phyloP scores from a whole-genome alignment of 1,284 basidiomycete genomes.

The Ceratobasidium sp. region DNA sequence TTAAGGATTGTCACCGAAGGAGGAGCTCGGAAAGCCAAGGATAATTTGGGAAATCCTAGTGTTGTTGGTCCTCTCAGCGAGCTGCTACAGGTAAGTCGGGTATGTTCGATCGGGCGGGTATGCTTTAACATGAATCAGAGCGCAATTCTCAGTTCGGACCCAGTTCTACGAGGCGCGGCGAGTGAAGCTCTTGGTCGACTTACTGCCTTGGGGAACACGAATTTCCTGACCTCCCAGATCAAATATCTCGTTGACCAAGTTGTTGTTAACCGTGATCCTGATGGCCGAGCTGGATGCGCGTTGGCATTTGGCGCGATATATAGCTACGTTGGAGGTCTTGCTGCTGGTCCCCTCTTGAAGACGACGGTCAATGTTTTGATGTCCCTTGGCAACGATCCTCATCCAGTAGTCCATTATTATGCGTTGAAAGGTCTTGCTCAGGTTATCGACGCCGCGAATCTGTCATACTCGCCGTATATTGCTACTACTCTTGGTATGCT shows the following conservation, averaged over 20 bases:
- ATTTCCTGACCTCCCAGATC: conserved; percentile 89
- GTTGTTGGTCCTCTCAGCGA: conserved; percentile 78
- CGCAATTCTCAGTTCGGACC: conserved; percentile 85
- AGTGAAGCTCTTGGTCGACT: conserved; percentile 93
- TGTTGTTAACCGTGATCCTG: conserved; percentile 95
- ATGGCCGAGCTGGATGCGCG: conserved; percentile 94
- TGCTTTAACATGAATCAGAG: conserved; percentile 65
- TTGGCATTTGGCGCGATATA: conserved; percentile 96
- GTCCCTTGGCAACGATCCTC: conserved; percentile 95
- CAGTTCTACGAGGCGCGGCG: conserved; percentile 81
- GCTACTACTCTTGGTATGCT: conserved; percentile 91
- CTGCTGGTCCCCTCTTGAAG: conserved; percentile 94
- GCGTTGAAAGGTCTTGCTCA: conserved; percentile 87
- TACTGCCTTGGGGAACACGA: conserved; percentile 86
- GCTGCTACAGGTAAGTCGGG: conserved; percentile 77
- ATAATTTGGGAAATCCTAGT: conserved; percentile 77
- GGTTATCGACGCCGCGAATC: conserved; percentile 92
- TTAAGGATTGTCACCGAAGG: conserved; percentile 70
- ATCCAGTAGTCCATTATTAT: conserved; percentile 96
- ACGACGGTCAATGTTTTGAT: conserved; percentile 97
- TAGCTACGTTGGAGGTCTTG: conserved; percentile 91
- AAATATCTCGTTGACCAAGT: conserved; percentile 96
- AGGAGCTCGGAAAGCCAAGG: conserved; percentile 70
- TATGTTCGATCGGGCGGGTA: not conserved
- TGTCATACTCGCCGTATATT: conserved; percentile 93